Base-by-base conservation (phyloP, 306 rosid genomes). In the Neltuma alba region DNA sequence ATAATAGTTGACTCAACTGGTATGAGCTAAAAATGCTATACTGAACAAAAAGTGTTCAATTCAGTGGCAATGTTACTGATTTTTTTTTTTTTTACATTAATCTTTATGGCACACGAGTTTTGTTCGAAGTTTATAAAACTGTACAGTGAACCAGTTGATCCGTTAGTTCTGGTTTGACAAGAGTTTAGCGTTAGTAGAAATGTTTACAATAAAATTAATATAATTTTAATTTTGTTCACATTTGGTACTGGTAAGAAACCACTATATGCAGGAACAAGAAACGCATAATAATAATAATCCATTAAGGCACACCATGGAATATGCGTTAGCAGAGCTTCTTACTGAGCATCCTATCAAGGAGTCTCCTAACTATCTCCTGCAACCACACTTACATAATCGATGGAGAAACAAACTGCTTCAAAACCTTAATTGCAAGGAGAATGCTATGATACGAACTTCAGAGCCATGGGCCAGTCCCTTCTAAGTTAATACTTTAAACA, bases 231-330 rank as follows among this genome's bases (percentile, higher is more conserved):
- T 52, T 52, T 50, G 57, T 50, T 50, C 25, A 50, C 25, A 18
- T 50, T 50, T 55, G 76, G 23, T 60, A 31, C 61, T 21, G 9
- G 40, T 20, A 64, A 36, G 41, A 76, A 57, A 72, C 52, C 67
- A 71, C 14, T 52, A 15, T 23, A 12, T 4, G 36, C 34, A 23
- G 28, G 55, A 62, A 84, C 80, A 52, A 3, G 21, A 27, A 23
- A 52, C 70, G 68, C 66, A 38, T 64, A 10, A 40, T 21, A n/a
- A 40, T 21, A n/a, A 54, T 23, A 50, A 38, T 60, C 79, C 28
- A 48, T 77, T 75, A 60, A 70, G 57, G 42, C 61, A 68, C 16
- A 14, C 30, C 18, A 34, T 41, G 72, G 74, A 30, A 64, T 68
- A 80, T 16, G 28, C 47, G 52, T 21, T 2, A 54, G 28, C 28